phyloP scores from a whole-genome alignment of 306 rosid genomes.

The Senna tora region DNA sequence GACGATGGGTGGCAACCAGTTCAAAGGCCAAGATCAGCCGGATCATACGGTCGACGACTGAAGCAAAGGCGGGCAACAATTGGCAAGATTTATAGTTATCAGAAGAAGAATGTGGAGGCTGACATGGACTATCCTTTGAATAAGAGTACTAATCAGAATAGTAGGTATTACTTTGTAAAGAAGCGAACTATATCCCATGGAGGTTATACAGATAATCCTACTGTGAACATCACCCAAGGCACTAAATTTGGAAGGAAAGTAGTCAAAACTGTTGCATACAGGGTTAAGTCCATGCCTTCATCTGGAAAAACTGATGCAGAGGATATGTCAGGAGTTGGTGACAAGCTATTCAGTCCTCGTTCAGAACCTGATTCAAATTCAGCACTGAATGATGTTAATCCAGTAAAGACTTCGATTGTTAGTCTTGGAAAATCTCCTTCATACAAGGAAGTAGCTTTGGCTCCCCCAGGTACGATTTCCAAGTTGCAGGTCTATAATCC shows the following conservation, averaged over 20 bases:
- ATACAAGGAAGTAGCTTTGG: conserved; percentile 97
- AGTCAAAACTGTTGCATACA: conserved; percentile 73
- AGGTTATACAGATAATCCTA: conserved; percentile 62
- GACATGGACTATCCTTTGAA: conserved; percentile 54
- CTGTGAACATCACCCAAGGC: conserved; percentile 66
- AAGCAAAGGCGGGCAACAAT: conserved; percentile 86
- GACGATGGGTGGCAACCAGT: conserved; percentile 98
- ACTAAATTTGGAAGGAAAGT: conserved; percentile 80
- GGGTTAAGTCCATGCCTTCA: conserved; percentile 80
- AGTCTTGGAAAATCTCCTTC: conserved; percentile 97
- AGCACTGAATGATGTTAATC: conserved; percentile 50
- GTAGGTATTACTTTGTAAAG: conserved; percentile 72
- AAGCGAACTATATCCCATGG: conserved; percentile 76
- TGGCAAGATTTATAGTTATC: conserved; percentile 76
- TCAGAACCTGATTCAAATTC: conserved; percentile 52
- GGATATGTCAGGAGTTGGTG: conserved; percentile 49
- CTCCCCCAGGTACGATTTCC: conserved; percentile 92
- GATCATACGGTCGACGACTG: conserved; percentile 69
- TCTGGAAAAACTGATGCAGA: conserved; percentile 51
- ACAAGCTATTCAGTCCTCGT: conserved; percentile 44
- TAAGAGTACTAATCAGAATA: conserved; percentile 60
- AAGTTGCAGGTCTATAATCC: conserved; percentile 69
- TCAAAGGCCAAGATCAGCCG: conserved; percentile 92
- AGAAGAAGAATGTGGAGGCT: conserved; percentile 72
- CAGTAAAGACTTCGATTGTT: conserved; percentile 59